Conservation (phyloP, 176 grass and related monocot species). For the Ampelocalamus luodianensis region DNA sequence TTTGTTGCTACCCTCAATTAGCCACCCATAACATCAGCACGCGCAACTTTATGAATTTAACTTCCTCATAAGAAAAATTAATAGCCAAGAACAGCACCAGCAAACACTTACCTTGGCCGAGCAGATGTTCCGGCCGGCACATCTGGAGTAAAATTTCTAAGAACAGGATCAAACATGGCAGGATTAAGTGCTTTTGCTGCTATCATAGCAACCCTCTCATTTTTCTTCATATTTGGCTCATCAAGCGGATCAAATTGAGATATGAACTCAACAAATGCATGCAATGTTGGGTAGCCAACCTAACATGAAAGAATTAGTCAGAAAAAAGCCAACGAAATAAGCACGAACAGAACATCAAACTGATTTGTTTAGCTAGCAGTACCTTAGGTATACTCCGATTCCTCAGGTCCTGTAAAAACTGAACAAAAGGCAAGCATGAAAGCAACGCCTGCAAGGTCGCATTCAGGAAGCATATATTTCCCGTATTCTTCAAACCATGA, state of each 20-base stretch:
- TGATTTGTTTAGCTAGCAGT: constrained; percentile 3
- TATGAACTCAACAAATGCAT: constrained; percentile 84
- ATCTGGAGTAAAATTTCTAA: constrained; percentile 83
- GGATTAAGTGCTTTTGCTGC: constrained; percentile 71
- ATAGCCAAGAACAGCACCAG: not conserved
- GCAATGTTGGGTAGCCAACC: constrained; percentile 78
- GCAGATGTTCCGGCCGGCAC: constrained; percentile 69
- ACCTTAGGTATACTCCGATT: constrained; percentile 75
- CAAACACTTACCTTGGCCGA: constrained; percentile 63
- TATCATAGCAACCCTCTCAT: constrained; percentile 55
- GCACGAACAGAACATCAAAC: not conserved
- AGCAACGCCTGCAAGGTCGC: constrained; percentile 88
- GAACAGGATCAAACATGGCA: constrained; percentile 80
- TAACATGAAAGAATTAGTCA: constrained; percentile 45
- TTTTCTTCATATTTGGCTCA: constrained; percentile 58
- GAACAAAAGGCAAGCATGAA: constrained; percentile 80
- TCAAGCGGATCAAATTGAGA: constrained; percentile 78
- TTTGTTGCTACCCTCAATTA: not conserved
- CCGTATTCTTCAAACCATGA: constrained; percentile 88
- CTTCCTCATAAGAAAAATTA: not conserved
- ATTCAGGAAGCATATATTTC: constrained; percentile 97
- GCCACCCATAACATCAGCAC: not conserved
- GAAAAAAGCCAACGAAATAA: constrained; percentile 14
- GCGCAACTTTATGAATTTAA: not conserved
- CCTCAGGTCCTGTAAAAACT: constrained; percentile 70